These are phyloP conservation scores for Haematococcus lacustris DNA, from an alignment of 139 green algal species.

Conservation along the genomic window DNA sequence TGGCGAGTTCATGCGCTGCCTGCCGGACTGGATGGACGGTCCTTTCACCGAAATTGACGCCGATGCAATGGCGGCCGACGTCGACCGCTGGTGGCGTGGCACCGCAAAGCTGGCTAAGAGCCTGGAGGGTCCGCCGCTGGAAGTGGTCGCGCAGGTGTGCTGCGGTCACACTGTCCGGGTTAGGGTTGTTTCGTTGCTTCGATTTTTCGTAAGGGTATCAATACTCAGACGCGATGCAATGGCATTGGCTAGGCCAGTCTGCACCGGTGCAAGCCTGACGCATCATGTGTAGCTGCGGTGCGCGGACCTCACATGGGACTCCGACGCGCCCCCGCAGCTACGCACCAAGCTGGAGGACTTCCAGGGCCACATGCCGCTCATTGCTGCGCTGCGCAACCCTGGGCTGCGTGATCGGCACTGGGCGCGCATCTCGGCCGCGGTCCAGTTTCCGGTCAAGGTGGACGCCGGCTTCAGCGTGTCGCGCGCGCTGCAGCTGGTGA, in stretches of 20 bases:
- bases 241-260: too few relatives aligned
- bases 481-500: slow-evolving; percentile 19
- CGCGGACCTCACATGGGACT: too few relatives aligned
- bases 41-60: slow-evolving; percentile 69
- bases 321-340: too few relatives aligned
- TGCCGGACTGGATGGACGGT: slow-evolving; percentile 69
- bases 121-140: slow-evolving; percentile 27
- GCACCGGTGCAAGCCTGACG: too few relatives aligned
- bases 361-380: slow-evolving; percentile 58
- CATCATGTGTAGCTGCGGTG: too few relatives aligned
- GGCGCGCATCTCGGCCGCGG: slow-evolving; percentile 48
- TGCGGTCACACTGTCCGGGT: neutral
- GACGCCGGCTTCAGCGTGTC: slow-evolving; percentile 34
- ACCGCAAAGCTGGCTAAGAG: slow-evolving; percentile 44
- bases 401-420: slow-evolving; percentile 59
- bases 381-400: slow-evolving; percentile 63
- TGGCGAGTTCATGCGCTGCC: slow-evolving; percentile 37
- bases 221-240: too few relatives aligned
- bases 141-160: slow-evolving; percentile 17
- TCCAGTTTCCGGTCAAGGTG: slow-evolving; percentile 55
- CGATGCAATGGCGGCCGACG: slow-evolving; percentile 40
- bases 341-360: slow-evolving; percentile 60
- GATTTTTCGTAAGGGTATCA: too few relatives aligned
- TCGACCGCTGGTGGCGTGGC: slow-evolving; percentile 56
- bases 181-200: neutral